Evolutionary conservation across 345 rosid genomes (phyloP), one percentile per base, ranked within the genome.

Genomic region (Erysimum cheiranthoides): DNA sequence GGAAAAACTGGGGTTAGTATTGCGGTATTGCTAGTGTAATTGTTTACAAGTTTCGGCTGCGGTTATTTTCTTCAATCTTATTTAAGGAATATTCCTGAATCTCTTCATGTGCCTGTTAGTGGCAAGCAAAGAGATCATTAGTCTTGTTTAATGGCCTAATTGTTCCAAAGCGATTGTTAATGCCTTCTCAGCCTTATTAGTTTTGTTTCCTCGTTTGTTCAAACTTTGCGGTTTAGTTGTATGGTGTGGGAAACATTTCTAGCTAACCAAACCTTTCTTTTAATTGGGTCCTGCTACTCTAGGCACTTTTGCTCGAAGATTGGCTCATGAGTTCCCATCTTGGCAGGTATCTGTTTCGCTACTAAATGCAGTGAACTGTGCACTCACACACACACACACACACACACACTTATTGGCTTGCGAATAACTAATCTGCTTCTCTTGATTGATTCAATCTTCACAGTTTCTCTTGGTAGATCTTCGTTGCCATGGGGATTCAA

Each of bases 401-500:
- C 5, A n/a, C 11, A 7, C 16, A 49, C 14, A 13, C 21, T 38
- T 38, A 4, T 57, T 62, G 61, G 28, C 12, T 71, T 71, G 59
- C 13, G 3, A 50, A 50, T 71, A 49, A 65, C n/a, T 71, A 18
- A 57, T 25, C 10, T 50, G 35, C 73, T 65, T 11, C 14, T 50
- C 11, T 30, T 70, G 16, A 52, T 30, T 70, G 16, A 52, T 66
- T 73, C 14, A 63, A 17, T 25, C 56, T 18, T 8, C 56, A 16
- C 88, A 92, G 98, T 94, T 91, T 86, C 93, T 94, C 70, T 79
- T 89, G 49, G 92, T 94, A 11, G 98, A 94, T 81, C 78, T 94
- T 58, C 89, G 97, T 65, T 94, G 98, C 83, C 98, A 94, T 78
- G 98, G 98, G 66, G 97, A 94, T 81, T 94, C 98, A 21, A 84